Conservation (phyloP, 2,329 filamentous ascomycete genomes). For the Fusarium chlamydosporum region DNA sequence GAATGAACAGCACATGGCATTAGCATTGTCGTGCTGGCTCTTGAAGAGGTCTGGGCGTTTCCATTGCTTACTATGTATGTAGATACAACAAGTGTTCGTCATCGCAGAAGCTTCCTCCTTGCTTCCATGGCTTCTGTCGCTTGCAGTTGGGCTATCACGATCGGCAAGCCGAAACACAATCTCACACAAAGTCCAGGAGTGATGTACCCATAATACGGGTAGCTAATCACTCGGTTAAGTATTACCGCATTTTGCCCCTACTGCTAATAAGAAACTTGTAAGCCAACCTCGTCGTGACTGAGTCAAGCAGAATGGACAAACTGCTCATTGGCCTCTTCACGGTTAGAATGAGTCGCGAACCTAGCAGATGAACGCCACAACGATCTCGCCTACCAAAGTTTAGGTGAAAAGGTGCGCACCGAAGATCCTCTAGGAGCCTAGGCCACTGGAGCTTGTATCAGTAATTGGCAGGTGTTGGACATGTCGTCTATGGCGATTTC, state of each 20-base stretch:
- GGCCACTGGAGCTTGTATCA: slow-evolving; percentile 15
- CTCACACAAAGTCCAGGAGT: background rate
- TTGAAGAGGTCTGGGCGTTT: background rate
- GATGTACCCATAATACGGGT: background rate
- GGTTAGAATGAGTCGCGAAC: slow-evolving; percentile 13
- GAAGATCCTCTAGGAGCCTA: slow-evolving; percentile 8
- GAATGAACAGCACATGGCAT: slow-evolving; percentile 12
- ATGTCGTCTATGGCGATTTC: background rate
- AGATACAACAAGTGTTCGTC: background rate
- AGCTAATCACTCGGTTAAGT: slow-evolving; percentile 18
- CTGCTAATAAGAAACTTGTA: slow-evolving; percentile 12
- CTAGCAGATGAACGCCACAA: slow-evolving; percentile 32
- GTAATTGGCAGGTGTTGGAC: slow-evolving; percentile 20
- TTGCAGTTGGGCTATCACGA: slow-evolving; percentile 9
- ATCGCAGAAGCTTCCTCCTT: slow-evolving; percentile 11
- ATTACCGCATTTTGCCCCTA: slow-evolving; percentile 7
- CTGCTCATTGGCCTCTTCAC: slow-evolving; percentile 5
- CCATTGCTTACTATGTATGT: no score
- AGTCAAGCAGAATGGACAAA: slow-evolving; percentile 36
- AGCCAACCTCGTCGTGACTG: slow-evolving; percentile 25
- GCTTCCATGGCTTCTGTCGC: slow-evolving; percentile 1
- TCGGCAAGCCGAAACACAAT: slow-evolving; percentile 19
- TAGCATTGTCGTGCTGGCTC: background rate
- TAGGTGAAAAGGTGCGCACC: slow-evolving; percentile 8
- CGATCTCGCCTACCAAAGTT: slow-evolving; percentile 10